Evolutionary conservation across 495 filamentous ascomycete species (phyloP).

Genomic region (Chaetomidium leptoderma): DNA sequence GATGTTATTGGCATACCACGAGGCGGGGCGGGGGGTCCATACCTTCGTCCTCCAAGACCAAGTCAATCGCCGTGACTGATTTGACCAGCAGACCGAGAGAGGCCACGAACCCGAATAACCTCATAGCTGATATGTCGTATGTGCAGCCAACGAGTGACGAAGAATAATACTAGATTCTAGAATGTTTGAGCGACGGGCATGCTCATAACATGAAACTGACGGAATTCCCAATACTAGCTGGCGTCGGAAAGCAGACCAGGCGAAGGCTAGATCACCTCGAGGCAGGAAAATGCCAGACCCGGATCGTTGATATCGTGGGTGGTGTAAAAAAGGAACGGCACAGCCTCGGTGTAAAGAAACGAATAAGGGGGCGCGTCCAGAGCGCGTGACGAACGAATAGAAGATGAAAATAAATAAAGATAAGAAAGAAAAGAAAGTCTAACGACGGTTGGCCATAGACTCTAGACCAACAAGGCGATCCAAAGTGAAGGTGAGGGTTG

Average conservation of each 20-base stretch:
- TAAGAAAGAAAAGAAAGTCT: conserved; percentile 12
- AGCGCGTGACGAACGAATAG: conserved; percentile 19
- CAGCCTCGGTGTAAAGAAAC: background rate
- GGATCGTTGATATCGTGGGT: background rate
- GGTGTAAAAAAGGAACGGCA: background rate
- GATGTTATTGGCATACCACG: too few species aligned
- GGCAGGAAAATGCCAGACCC: background rate
- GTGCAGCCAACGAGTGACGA: background rate
- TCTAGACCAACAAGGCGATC: background rate
- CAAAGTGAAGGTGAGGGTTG: background rate
- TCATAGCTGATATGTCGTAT: conserved; percentile 24
- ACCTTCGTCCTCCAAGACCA: conserved; percentile 31
- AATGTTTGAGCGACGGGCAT: background rate
- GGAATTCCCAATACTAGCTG: too few species aligned
- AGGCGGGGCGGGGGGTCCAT: background rate
- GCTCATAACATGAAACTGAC: background rate
- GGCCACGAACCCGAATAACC: conserved; percentile 17
- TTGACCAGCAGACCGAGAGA: conserved; percentile 24
- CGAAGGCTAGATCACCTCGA: background rate
- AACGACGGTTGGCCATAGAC: background rate
- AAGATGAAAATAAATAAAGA: conserved; percentile 19
- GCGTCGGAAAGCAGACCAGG: background rate
- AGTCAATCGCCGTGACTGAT: conserved; percentile 25
- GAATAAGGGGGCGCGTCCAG: conserved; percentile 6
- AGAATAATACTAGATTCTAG: conserved; percentile 3